Evolutionary conservation across 768 basidiomycete genomes (phyloP).

Genomic region (Boletus bicolor): DNA sequence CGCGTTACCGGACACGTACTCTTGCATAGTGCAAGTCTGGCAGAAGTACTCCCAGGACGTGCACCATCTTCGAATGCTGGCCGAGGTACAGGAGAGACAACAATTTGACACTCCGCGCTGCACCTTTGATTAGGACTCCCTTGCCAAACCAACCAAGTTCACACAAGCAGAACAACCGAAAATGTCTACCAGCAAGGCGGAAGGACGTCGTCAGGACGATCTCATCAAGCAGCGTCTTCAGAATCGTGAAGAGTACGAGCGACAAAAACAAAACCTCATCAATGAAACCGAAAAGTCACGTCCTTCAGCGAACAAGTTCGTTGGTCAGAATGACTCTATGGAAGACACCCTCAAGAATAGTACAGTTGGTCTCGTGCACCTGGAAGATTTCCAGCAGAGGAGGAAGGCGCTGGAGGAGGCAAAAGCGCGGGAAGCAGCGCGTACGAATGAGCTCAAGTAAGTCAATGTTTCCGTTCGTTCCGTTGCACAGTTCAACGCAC

Average conservation of each 20-base stretch:
- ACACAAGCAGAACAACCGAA: constrained; percentile 16
- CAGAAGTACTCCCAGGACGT: constrained; percentile 82
- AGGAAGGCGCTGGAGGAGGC: constrained; percentile 89
- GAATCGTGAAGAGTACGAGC: constrained; percentile 77
- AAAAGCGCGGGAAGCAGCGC: constrained; percentile 84
- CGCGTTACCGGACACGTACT: constrained; percentile 44
- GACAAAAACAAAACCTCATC: constrained; percentile 76
- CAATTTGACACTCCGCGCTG: constrained; percentile 27
- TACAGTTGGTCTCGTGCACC: constrained; percentile 86
- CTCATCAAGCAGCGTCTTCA: constrained; percentile 79
- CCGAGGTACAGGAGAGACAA: background rate
- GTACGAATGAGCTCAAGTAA: constrained; percentile 84
- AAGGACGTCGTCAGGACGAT: constrained; percentile 84
- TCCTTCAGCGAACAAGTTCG: constrained; percentile 83
- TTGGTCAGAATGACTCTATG: constrained; percentile 91
- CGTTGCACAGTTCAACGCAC: constrained; percentile 1
- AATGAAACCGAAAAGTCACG: constrained; percentile 91
- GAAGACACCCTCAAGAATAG: constrained; percentile 89
- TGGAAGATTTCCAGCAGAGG: constrained; percentile 91
- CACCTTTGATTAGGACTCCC: background rate
- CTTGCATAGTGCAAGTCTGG: constrained; percentile 73
- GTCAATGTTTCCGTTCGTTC: constrained; percentile 33
- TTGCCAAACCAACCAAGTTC: constrained; percentile 1
- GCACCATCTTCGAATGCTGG: constrained; percentile 52
- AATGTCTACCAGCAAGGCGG: constrained; percentile 77